Conservation (phyloP, 176 grass and related monocot genomes). For the Zoysia japonica region DNA sequence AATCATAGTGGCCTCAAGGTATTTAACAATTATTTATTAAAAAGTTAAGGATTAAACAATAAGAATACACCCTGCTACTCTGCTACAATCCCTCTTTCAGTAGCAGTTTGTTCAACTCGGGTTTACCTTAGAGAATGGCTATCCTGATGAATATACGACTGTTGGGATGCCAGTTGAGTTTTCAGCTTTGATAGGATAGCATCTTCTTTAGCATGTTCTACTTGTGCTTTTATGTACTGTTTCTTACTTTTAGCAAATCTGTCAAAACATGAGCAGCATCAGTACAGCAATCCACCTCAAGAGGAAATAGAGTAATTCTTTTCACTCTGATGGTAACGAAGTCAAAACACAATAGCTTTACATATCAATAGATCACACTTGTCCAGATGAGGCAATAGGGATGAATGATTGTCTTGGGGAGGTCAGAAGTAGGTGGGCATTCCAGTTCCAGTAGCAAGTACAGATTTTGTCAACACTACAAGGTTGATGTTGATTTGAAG, state of each 20-base stretch:
- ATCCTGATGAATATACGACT: conserved; percentile 45
- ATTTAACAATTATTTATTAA: conserved; percentile 11
- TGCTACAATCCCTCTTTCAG: neutral
- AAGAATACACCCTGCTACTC: conserved; percentile 20
- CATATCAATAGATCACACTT: conserved; percentile 9
- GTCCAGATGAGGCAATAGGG: neutral
- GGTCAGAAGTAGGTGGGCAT: neutral
- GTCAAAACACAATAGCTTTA: neutral
- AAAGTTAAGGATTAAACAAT: neutral
- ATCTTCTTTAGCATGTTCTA: conserved; percentile 42
- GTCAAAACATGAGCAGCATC: conserved; percentile 32
- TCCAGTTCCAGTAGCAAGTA: neutral
- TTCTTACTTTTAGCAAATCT: conserved; percentile 53
- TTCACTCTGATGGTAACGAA: neutral
- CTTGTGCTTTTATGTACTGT: conserved; percentile 49
- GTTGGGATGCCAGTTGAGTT: conserved; percentile 44
- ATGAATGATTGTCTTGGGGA: neutral
- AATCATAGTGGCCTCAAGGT: conserved; percentile 1
- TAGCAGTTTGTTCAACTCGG: neutral
- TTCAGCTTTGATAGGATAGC: conserved; percentile 38
- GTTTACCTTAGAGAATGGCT: conserved; percentile 47
- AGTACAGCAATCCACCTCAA: neutral
- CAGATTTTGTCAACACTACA: neutral
- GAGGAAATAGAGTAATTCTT: neutral
- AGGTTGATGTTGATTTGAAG: neutral